Evolutionary conservation across 805 yeast genomes (phyloP), one percentile per base, ranked within the genome.

Genomic region (Saccharomycopsis javanensis): DNA sequence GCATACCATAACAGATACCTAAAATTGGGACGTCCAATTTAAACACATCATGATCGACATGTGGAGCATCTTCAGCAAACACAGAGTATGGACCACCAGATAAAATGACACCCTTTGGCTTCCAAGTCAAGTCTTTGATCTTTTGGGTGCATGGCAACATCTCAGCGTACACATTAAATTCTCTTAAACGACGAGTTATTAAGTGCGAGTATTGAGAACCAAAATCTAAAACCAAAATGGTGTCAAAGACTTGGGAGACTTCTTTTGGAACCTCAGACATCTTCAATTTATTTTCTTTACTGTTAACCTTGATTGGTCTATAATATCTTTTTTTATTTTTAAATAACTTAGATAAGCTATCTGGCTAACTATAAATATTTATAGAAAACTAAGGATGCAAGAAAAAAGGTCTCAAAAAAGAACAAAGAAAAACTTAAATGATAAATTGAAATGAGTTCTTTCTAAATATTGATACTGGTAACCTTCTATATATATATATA

Each of bases 71-170:
- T 58, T 82, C 85, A 59, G 86, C 97, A 70, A 92, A 94, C 54
- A 94, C 99, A 11, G 98, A 90, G 84, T 88, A 94, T 55, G 99
- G 99, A 63, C 96, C 94, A 62, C 99, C 99, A 51, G 97, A 90
- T 62, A 94, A 77, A 68, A 94, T 94, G 59, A 94, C 85, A 75
- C 99, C 99, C 71, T 85, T 88, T 65, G 99, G 99, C 70, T 82
- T 91, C 95, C 97, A 94, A 60, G 83, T 73, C 66, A 94, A 80
- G 64, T 92, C 97, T 56, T 85, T 71, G 69, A 94, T 92, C 78
- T 94, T 94, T 75, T 95, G 99, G 56, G 99, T 94, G 76, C 99
- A 94, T 65, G 99, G 99, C 63, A 94, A 81, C 99, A 94, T 94
- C 76, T 94, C 99, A 64, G 99, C 98, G 73, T 94, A 94, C 64